phyloP scores from a whole-genome alignment of 768 basidiomycete genomes.

The Naematelia encephala region DNA sequence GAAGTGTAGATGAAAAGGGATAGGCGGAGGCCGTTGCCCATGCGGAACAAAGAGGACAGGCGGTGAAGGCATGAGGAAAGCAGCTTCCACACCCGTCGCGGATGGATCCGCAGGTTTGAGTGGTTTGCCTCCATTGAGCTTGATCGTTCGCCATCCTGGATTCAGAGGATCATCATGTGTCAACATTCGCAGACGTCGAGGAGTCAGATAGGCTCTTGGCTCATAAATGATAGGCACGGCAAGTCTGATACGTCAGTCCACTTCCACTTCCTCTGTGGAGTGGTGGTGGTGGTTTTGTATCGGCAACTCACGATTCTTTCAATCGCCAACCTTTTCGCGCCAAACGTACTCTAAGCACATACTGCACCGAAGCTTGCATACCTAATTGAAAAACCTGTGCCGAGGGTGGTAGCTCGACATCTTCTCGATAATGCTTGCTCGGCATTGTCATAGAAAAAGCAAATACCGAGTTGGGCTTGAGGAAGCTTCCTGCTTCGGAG shows the following conservation, averaged over 20 bases:
- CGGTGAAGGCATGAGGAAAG: slow-evolving; percentile 40
- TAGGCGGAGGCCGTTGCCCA: slow-evolving; percentile 17
- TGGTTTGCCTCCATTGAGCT: slow-evolving; percentile 31
- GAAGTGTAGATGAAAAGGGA: slow-evolving; percentile 45
- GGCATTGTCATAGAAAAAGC: slow-evolving; percentile 38
- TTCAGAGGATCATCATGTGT: slow-evolving; percentile 41
- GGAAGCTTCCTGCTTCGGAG: neutral
- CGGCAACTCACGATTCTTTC: slow-evolving; percentile 37
- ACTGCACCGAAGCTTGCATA: slow-evolving; percentile 42
- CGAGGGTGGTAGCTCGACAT: slow-evolving; percentile 33
- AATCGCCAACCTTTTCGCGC: slow-evolving; percentile 34
- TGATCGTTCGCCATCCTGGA: slow-evolving; percentile 42
- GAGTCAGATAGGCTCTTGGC: slow-evolving; percentile 36
- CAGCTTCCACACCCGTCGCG: slow-evolving; percentile 28
- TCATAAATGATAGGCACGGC: slow-evolving; percentile 41
- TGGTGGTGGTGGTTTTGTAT: neutral
- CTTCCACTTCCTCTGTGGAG: neutral
- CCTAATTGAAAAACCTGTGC: slow-evolving; percentile 36
- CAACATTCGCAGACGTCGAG: slow-evolving; percentile 32
- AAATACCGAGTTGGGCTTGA: slow-evolving; percentile 13
- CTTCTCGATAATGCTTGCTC: slow-evolving; percentile 18
- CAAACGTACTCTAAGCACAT: slow-evolving; percentile 35
- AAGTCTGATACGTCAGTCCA: slow-evolving; percentile 14
- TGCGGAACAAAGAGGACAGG: slow-evolving; percentile 36
- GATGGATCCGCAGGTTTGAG: slow-evolving; percentile 6